Conservation (phyloP, 208 protist genomes). For the Acanthamoeba castellanii region DNA sequence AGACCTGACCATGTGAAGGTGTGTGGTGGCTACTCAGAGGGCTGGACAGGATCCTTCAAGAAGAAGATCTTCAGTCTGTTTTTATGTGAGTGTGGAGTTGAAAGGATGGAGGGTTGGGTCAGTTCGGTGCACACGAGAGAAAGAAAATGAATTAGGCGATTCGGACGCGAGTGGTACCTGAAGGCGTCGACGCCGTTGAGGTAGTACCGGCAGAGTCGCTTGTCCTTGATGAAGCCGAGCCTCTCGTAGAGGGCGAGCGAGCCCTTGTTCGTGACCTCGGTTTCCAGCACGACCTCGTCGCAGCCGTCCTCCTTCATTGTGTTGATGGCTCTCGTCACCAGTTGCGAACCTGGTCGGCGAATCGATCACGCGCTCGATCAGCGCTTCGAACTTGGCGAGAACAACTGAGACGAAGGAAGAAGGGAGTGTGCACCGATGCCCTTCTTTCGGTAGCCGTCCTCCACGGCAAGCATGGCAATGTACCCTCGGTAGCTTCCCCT, state of each 20-base stretch:
- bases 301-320: slow-evolving; percentile 95
- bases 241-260: slow-evolving; percentile 96
- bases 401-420: not conserved
- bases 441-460: slow-evolving; percentile 92
- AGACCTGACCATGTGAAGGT: not conserved
- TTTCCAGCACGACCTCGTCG: slow-evolving; percentile 95
- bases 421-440: slow-evolving; percentile 90
- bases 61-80: slow-evolving; percentile 58
- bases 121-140: not conserved
- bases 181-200: slow-evolving; percentile 95
- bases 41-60: slow-evolving; percentile 7
- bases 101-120: not conserved
- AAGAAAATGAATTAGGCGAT: not conserved
- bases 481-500: slow-evolving; percentile 93
- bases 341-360: slow-evolving; percentile 83
- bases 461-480: slow-evolving; percentile 98
- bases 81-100: not conserved
- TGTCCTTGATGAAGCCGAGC: slow-evolving; percentile 96
- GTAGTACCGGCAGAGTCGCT: slow-evolving; percentile 90
- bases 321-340: slow-evolving; percentile 94
- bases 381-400: not conserved
- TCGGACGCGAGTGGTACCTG: slow-evolving; percentile 81
- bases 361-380: not conserved
- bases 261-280: slow-evolving; percentile 94
- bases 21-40: too few species aligned